Base-by-base conservation (phyloP, 2,329 filamentous ascomycete genomes). In the Lasiodiplodia sp. region DNA sequence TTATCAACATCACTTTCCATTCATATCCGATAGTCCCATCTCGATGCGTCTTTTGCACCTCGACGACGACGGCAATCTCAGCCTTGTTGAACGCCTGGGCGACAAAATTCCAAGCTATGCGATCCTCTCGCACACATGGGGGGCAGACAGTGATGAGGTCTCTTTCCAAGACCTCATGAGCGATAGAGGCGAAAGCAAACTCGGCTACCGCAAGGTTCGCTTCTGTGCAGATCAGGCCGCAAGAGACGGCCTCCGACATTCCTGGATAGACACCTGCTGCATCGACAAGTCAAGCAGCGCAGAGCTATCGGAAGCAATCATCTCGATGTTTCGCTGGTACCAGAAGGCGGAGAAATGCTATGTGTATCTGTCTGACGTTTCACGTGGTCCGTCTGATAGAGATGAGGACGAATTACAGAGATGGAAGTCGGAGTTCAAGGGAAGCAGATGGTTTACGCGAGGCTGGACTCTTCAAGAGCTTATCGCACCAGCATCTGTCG, bases 231-330 rank as follows among this genome's bases (percentile, higher is more conserved):
- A 55, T 25, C 44, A 44, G 34, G 67, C 67, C 1, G 40, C 4
- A 21, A 28, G 11, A 37, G 51, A 44, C 31, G 47, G 47, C 6
- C 25, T 52, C 11, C 16, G 23, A 37, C 23, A 63, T n/a, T 31
- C 21, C 3, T 76, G 75, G 75, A 71, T 75, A 6, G 75, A 76
- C 40, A 72, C 71, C 14, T 71, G 69, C 52, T 72, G 71, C 52
- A 71, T 71, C 40, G 69, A 70, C 55, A 72, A 72, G 55, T 57
- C 28, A 16, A 72, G 65, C 53, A 71, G 65, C 44, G 56, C 68
- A 2, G 71, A 72, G 47, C 66, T 72, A 16, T 58, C 68, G 16
- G 70, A 72, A 62, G 63, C 70, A 14, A 72, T 71, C 38, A 71
- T 69, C 47, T 72, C 72, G 2, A 73, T 74, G 72, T 74, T 63